Base-by-base conservation (phyloP, 257 asterid genomes). In the Capsicum baccatum region DNA sequence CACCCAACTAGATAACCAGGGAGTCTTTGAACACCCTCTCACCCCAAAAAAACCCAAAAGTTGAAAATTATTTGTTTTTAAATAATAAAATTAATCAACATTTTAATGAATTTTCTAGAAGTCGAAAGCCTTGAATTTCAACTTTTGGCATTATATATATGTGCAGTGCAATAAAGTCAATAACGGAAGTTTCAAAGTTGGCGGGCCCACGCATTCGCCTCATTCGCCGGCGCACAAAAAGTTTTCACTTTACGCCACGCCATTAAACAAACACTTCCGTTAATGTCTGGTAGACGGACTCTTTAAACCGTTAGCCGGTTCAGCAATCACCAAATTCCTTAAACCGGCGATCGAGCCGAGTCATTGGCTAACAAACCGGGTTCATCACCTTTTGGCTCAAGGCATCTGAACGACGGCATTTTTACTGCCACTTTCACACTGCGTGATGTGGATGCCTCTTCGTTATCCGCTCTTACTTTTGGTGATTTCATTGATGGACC, bases 351-450 rank as follows among this genome's bases (percentile, higher is more conserved):
- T 14, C 85, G 91, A 16, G 39, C 89, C 83, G 86, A 84, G 76
- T 88, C 89, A 3, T 83, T 83, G 1, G 85, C 74, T 0, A 89
- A 71, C 7, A 89, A 84, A 16, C 91, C 86, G 87, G 90, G 69
- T 86, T 95, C 96, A 21, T 89, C 95, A 2, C 89, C 86, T 79
- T 89, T 93, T 3, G 98, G 92, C 80, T 93, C 97, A 86, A 93
- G 84, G 74, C 95, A 89, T 86, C 86, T 92, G 88, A 95, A 91
- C 1, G 98, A 95, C 1, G 95, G 90, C 91, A 92, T 60, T 73
- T 86, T 92, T 0, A 88, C 87, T 55, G 92, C 87, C 1, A 76
- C 54, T 81, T 83, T 88, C 58, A 83, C 66, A 2, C 87, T 60
- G 80, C 86, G 88, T 3, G 93, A 87, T 1, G 89, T 47, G 16